These are phyloP conservation scores for Quercus lobata DNA, from an alignment of 331 rosid genomes.

Conservation along the genomic window DNA sequence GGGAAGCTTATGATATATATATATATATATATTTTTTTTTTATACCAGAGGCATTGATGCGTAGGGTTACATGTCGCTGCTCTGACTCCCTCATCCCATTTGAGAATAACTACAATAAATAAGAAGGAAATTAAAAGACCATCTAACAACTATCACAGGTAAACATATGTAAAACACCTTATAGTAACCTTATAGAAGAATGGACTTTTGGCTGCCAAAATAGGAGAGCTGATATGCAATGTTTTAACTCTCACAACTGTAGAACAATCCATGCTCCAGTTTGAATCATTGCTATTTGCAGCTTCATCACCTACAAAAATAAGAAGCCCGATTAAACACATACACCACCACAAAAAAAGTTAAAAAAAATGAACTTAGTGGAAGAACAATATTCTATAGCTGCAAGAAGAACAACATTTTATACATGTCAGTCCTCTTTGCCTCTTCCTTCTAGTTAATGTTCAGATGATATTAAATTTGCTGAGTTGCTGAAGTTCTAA, in stretches of 20 bases:
- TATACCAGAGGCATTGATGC: slow-evolving; percentile 84
- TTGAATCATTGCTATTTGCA: slow-evolving; percentile 67
- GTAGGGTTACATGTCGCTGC: slow-evolving; percentile 77
- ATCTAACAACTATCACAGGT: slow-evolving; percentile 6
- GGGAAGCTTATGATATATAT: not conserved
- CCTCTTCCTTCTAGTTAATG: not conserved
- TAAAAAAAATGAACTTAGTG: not conserved
- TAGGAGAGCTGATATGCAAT: slow-evolving; percentile 92
- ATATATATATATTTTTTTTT: no score
- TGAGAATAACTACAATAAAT: slow-evolving; percentile 68
- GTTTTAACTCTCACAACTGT: slow-evolving; percentile 72
- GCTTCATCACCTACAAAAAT: slow-evolving; percentile 79
- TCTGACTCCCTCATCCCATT: slow-evolving; percentile 99
- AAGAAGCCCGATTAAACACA: not conserved
- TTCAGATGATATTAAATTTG: not conserved
- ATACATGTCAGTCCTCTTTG: not conserved
- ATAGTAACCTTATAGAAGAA: slow-evolving; percentile 65
- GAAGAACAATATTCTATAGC: not conserved
- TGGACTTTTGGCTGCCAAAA: slow-evolving; percentile 98
- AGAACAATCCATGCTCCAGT: slow-evolving; percentile 76
- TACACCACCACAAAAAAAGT: not conserved
- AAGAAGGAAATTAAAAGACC: slow-evolving; percentile 2
- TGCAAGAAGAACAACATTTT: slow-evolving; percentile 1
- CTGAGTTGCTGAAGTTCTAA: not conserved
- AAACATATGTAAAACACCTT: slow-evolving; percentile 7